Evolutionary conservation across 306 rosid species (phyloP).

Genomic region (Corylus avellana): DNA sequence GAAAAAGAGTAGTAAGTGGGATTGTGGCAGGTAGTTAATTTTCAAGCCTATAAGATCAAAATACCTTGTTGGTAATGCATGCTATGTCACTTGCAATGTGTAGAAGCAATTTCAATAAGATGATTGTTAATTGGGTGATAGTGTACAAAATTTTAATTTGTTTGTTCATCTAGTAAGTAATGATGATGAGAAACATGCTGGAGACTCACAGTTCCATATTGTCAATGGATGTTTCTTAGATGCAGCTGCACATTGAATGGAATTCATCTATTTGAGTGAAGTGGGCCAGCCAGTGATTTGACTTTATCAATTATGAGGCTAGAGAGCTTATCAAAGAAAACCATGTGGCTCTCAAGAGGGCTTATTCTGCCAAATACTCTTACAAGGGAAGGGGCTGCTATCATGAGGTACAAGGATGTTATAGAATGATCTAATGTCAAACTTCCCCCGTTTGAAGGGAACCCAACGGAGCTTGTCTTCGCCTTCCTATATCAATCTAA

Average conservation of each 20-base stretch:
- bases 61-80: neutral
- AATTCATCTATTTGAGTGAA: neutral
- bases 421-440: too few species aligned
- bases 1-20: neutral
- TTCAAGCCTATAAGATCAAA: neutral
- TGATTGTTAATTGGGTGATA: neutral
- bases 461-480: too few species aligned
- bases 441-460: too few species aligned
- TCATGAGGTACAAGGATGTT: too few species aligned
- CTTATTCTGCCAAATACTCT: too few species aligned
- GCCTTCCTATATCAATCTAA: too few species aligned
- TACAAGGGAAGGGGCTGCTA: too few species aligned
- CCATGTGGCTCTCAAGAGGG: too few species aligned
- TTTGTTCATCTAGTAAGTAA: neutral
- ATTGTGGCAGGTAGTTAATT: neutral
- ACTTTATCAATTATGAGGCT: too few species aligned
- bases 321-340: too few species aligned
- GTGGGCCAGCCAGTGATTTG: too few species aligned
- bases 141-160: neutral
- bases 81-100: neutral
- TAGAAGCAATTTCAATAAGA: neutral
- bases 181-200: neutral
- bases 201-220: neutral
- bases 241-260: neutral
- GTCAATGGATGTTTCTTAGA: too few species aligned